Conservation (phyloP, 2,329 filamentous ascomycete genomes). For the Falciphora oryzae region DNA sequence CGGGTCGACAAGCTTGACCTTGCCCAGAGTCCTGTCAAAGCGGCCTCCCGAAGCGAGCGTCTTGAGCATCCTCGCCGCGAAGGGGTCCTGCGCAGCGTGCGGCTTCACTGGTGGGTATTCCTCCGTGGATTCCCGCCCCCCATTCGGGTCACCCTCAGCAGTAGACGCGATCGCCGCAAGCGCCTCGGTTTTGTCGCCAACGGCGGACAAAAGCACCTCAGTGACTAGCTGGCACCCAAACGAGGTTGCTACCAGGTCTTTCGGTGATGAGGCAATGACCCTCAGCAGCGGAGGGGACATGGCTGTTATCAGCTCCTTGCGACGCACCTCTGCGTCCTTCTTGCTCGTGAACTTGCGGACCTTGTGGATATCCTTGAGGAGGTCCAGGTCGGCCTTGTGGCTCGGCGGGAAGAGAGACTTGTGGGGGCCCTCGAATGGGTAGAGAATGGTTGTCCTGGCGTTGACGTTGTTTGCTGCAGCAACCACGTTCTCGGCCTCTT, state of each 20-base stretch:
- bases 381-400: conserved; percentile 59
- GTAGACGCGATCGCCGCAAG: conserved; percentile 63
- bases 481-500: conserved; percentile 58
- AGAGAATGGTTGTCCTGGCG: conserved; percentile 65
- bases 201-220: conserved; percentile 71
- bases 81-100: conserved; percentile 56
- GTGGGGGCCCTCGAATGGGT: conserved; percentile 68
- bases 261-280: conserved; percentile 62
- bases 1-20: conserved; percentile 65
- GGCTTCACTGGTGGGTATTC: conserved; percentile 33
- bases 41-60: conserved; percentile 83
- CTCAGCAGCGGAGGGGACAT: conserved; percentile 71
- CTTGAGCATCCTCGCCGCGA: conserved; percentile 81
- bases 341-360: conserved; percentile 84
- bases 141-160: conserved; percentile 49
- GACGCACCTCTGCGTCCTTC: conserved; percentile 74
- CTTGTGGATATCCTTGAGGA: conserved; percentile 71
- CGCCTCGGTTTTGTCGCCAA: conserved; percentile 71
- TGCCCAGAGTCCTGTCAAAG: conserved; percentile 71
- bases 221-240: conserved; percentile 85
- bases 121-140: conserved; percentile 17
- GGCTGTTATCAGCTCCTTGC: conserved; percentile 68
- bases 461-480: conserved; percentile 60
- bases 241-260: conserved; percentile 63
- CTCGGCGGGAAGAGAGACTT: conserved; percentile 55